phyloP scores from a whole-genome alignment of 1,284 basidiomycete genomes.

The Heterobasidion irregulare region DNA sequence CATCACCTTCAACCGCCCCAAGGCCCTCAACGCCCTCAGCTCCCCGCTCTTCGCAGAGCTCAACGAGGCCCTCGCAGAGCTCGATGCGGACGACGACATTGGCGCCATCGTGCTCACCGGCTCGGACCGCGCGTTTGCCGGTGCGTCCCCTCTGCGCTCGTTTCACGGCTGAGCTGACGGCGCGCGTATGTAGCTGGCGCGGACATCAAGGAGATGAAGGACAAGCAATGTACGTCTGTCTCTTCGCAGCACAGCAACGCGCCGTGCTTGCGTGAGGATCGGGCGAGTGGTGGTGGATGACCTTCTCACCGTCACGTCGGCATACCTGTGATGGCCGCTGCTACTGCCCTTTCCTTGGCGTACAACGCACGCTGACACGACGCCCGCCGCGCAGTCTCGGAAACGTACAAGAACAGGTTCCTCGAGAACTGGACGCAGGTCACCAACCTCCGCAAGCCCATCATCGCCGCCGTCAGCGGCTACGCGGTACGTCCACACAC shows the following conservation, averaged over 20 bases:
- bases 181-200: conserved; percentile 58
- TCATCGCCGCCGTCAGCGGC: conserved; percentile 94
- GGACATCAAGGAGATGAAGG: conserved; percentile 92
- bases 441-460: conserved; percentile 78
- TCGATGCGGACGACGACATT: conserved; percentile 65
- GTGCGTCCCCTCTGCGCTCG: conserved; percentile 30
- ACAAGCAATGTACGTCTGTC: conserved; percentile 70
- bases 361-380: background rate
- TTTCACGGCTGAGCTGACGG: background rate
- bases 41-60: conserved; percentile 75
- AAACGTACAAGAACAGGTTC: conserved; percentile 87
- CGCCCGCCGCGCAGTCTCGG: conserved; percentile 43
- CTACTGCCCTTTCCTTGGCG: background rate
- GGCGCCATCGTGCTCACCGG: conserved; percentile 93
- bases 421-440: conserved; percentile 84
- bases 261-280: background rate
- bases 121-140: conserved; percentile 89
- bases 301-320: no score
- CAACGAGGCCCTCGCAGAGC: conserved; percentile 65
- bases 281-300: no score
- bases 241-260: background rate
- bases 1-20: conserved; percentile 93
- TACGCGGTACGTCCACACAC: conserved; percentile 65
- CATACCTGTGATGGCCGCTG: no score
- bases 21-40: conserved; percentile 90